Percentiles rank a stretch among this genome's conserved stretches.
Evolutionary conservation across 495 filamentous ascomycete species (phyloP).

Genomic region (Penicillium riverlandense): DNA sequence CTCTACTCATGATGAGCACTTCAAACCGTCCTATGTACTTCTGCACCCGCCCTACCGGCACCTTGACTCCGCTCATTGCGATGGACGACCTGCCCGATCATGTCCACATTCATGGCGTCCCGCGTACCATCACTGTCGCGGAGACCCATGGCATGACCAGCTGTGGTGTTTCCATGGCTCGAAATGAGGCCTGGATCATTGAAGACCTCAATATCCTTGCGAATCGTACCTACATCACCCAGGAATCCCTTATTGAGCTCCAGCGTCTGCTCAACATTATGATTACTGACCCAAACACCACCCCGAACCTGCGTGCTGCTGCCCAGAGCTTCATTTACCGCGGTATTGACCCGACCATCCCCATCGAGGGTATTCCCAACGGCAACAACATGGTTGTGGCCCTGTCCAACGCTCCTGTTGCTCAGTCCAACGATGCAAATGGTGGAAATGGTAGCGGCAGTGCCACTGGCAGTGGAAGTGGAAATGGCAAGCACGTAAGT

Average conservation of each 20-base stretch:
- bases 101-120: constrained; percentile 26
- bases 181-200: constrained; percentile 26
- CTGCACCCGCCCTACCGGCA: constrained; percentile 49
- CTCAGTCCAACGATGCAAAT: too few species aligned
- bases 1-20: background rate
- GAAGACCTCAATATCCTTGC: constrained; percentile 16
- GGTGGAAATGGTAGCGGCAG: too few species aligned
- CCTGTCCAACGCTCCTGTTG: too few species aligned
- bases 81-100: constrained; percentile 53
- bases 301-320: constrained; percentile 11
- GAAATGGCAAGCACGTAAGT: background rate
- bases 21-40: constrained; percentile 38
- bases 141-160: constrained; percentile 43
- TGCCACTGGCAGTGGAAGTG: too few species aligned
- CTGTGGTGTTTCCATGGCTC: constrained; percentile 26
- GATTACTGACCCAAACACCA: constrained; percentile 9
- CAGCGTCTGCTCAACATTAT: constrained; percentile 15
- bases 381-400: background rate
- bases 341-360: background rate
- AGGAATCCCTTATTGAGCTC: constrained; percentile 5
- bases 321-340: constrained; percentile 7
- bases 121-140: constrained; percentile 20
- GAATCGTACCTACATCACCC: background rate
- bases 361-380: background rate
- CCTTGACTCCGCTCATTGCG: constrained; percentile 54